Base-by-base conservation (phyloP, 495 filamentous ascomycete genomes). In the Lophiostoma macrostomum region DNA sequence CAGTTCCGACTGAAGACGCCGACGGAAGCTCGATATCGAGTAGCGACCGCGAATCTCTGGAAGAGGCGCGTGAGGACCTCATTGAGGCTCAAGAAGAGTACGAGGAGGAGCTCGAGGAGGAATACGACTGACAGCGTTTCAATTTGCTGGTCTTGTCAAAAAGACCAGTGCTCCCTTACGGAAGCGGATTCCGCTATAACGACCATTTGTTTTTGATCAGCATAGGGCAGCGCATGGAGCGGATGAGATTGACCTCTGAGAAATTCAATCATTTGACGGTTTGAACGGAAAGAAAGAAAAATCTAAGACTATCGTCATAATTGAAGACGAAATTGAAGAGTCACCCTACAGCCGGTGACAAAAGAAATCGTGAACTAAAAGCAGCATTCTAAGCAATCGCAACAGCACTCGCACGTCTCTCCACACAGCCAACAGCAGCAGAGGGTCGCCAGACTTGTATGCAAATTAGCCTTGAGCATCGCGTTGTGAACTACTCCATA, bases 71-170 rank as follows among this genome's bases (percentile, higher is more conserved):
- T 20, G 22, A 61, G 30, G 46, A 48, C 16, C 32, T 42, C 25
- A 56, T 56, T 35, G 77, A 76, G 46, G 74, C 79, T 0, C 72
- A 76, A 56, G 83, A 87, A 16, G 86, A 89, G 36, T 81, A 76
- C 48, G 67, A 75, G 35, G 60, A 64, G 50, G 54, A 65, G 41
- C 24, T 65, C 11, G 61, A 58, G 36, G 46, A 63, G 40, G 52
- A 46, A 14, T 58, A 62, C 31, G 59, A 58, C 18, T 52, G 14
- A 42, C 13, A 39, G 23, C 30, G 14, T n/a, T n/a, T n/a, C n/a
- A n/a, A n/a, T n/a, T n/a, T n/a, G n/a, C n/a, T n/a, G n/a, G n/a
- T n/a, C n/a, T n/a, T n/a, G n/a, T n/a, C n/a, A n/a, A n/a, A n/a
- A n/a, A n/a, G n/a, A n/a, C n/a, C 18, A 44, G 3, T 28, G 18